Evolutionary conservation across 148 eudicot genomes (phyloP), one percentile per base, ranked within the genome.

Genomic region (Rhododendron simsii): DNA sequence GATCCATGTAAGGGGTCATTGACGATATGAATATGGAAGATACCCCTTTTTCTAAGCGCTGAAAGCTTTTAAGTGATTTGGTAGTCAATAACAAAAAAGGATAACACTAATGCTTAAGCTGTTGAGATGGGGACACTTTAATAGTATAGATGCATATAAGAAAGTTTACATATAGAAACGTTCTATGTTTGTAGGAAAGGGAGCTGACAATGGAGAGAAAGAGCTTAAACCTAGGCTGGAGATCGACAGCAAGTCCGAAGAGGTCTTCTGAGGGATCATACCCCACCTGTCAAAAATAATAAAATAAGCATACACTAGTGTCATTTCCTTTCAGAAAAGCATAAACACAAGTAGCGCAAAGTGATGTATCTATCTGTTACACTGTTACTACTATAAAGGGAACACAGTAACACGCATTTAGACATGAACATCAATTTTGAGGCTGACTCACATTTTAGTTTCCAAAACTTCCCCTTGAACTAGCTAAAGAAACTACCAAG

Each of bases 231-330:
- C 98, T 95, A 55, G 93, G 90, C 41, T 90, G 92, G 39, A 88
- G 53, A 86, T 86, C 91, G 3, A 86, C 90, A 45, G 90, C 88
- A 53, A 93, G 89, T 53, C 96, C 95, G 86, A 91, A 93, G 15
- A 95, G 88, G 84, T 95, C 98, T 81, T 90, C 91, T 14, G 95
- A 90, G 85, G 91, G 91, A 90, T 93, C 96, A 90, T 91, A 93
- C 1, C 91, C 87, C 85, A 89, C 18, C 98, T 95, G 88, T 59
- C 75, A 84, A 39, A 2, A 53, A 53, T 14, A 53, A 53, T 3
- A 53, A 51, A 48, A 83, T 8, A 15, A 35, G 28, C 4, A 33
- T 26, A 53, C 41, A 21, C 7, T 69, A 44, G 12, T 28, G 41
- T 83, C 81, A n/a, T 11, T 51, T 48, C 4, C 18, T 73, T 35